Conservation (phyloP, 2,329 filamentous ascomycete species). For the Alternaria triticina region DNA sequence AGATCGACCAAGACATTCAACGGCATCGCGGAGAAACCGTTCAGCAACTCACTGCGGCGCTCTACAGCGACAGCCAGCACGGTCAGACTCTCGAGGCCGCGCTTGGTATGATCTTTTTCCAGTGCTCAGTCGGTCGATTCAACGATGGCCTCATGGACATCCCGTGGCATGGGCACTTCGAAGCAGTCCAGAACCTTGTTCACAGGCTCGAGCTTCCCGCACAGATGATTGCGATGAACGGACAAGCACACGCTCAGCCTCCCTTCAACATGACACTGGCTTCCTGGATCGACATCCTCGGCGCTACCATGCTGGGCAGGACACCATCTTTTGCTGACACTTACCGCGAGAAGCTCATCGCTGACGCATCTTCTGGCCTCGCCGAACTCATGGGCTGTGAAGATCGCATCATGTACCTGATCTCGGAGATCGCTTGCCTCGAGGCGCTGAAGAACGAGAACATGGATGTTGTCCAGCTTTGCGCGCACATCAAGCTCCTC, state of each 20-base stretch:
- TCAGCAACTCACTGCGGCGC: slow-evolving; percentile 80
- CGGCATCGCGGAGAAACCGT: slow-evolving; percentile 90
- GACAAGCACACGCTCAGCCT: slow-evolving; percentile 66
- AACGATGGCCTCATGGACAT: slow-evolving; percentile 89
- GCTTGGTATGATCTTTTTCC: slow-evolving; percentile 94
- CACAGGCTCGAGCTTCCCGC: slow-evolving; percentile 81
- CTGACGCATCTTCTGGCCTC: slow-evolving; percentile 70
- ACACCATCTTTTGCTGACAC: slow-evolving; percentile 89
- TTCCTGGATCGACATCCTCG: slow-evolving; percentile 96
- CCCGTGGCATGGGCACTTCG: slow-evolving; percentile 96
- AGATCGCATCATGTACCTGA: slow-evolving; percentile 95
- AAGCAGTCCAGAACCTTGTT: slow-evolving; percentile 84
- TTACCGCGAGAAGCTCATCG: slow-evolving; percentile 92
- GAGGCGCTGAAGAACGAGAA: slow-evolving; percentile 81
- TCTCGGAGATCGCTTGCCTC: slow-evolving; percentile 95
- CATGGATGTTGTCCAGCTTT: slow-evolving; percentile 84
- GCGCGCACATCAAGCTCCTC: slow-evolving; percentile 86
- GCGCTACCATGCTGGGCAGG: slow-evolving; percentile 86
- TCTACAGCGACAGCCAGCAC: slow-evolving; percentile 81
- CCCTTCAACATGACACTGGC: slow-evolving; percentile 96
- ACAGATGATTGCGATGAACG: slow-evolving; percentile 64
- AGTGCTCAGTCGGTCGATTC: slow-evolving; percentile 85
- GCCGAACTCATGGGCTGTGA: slow-evolving; percentile 97
- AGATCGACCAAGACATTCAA: slow-evolving; percentile 89
- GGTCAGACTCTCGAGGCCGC: slow-evolving; percentile 90